phyloP scores from a whole-genome alignment of 2,329 filamentous ascomycete genomes.

The Aureobasidium zeae region DNA sequence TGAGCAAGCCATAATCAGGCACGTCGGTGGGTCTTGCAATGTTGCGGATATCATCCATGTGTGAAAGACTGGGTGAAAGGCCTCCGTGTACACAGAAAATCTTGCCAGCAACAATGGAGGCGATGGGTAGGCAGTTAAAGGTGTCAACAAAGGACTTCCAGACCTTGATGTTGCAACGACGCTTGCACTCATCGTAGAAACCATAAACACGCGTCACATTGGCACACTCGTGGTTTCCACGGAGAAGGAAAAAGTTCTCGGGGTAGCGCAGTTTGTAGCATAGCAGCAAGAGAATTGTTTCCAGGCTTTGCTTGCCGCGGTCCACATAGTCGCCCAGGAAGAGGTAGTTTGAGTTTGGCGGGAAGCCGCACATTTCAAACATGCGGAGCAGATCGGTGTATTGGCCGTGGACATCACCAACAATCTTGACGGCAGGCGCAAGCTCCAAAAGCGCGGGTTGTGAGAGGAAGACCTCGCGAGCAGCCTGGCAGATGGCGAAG shows the following conservation, averaged over 20 bases:
- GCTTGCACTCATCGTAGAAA: slow-evolving; percentile 97
- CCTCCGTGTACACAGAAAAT: slow-evolving; percentile 97
- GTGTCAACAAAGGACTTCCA: slow-evolving; percentile 98
- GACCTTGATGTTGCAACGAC: slow-evolving; percentile 89
- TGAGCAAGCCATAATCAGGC: slow-evolving; percentile 88
- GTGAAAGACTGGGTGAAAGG: slow-evolving; percentile 78
- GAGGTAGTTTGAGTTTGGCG: slow-evolving; percentile 81
- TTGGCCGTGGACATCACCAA: slow-evolving; percentile 92
- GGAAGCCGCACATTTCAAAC: slow-evolving; percentile 98
- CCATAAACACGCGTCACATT: slow-evolving; percentile 94
- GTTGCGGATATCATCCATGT: slow-evolving; percentile 97
- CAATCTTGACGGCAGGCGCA: slow-evolving; percentile 92
- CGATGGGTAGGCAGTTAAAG: slow-evolving; percentile 92
- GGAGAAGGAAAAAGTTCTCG: slow-evolving; percentile 91
- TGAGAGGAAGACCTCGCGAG: slow-evolving; percentile 77
- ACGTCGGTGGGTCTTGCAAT: slow-evolving; percentile 95
- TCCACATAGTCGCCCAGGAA: slow-evolving; percentile 97
- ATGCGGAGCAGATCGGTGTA: slow-evolving; percentile 93
- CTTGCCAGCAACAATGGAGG: slow-evolving; percentile 92
- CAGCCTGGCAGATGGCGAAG: slow-evolving; percentile 80
- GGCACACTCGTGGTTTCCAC: slow-evolving; percentile 94
- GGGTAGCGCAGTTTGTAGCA: slow-evolving; percentile 98
- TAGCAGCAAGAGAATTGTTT: slow-evolving; percentile 84
- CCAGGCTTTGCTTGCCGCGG: slow-evolving; percentile 87
- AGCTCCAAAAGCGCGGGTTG: slow-evolving; percentile 89